Conservation (phyloP, 2,329 filamentous ascomycete genomes). For the Colletotrichum australisinense region DNA sequence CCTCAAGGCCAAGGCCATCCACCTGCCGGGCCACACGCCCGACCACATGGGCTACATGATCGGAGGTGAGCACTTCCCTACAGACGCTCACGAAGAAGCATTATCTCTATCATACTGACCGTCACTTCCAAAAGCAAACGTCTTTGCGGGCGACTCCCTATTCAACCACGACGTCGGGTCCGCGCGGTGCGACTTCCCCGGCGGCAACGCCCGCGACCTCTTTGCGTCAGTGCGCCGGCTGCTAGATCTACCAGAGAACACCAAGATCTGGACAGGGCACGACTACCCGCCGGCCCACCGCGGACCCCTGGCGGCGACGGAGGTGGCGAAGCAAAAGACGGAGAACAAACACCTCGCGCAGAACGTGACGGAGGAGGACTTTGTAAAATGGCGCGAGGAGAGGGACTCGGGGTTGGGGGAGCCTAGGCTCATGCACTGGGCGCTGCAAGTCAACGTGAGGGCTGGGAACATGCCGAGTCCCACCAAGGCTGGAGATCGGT, state of each 20-base stretch:
- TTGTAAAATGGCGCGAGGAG: constrained; percentile 54
- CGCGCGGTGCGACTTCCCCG: constrained; percentile 62
- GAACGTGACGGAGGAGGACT: constrained; percentile 54
- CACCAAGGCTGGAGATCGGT: constrained; percentile 43
- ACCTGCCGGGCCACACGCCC: constrained; percentile 61
- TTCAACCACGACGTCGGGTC: constrained; percentile 62
- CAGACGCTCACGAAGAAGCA: not conserved
- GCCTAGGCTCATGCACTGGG: constrained; percentile 61
- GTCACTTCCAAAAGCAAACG: constrained; percentile 25
- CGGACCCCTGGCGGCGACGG: constrained; percentile 53
- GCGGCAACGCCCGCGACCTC: constrained; percentile 56
- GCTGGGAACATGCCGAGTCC: constrained; percentile 55
- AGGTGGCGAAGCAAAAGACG: constrained; percentile 56
- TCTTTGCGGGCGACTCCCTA: constrained; percentile 60
- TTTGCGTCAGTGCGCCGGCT: constrained; percentile 57
- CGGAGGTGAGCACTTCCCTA: constrained; percentile 39
- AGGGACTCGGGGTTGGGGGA: constrained; percentile 56
- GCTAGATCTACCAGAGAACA: constrained; percentile 53
- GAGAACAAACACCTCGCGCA: constrained; percentile 61
- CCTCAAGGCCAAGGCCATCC: constrained; percentile 50
- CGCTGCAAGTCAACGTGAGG: constrained; percentile 64
- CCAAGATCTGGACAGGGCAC: constrained; percentile 65
- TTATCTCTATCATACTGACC: not conserved
- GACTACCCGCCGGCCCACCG: constrained; percentile 59
- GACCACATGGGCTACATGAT: constrained; percentile 62